Conservation (phyloP, 768 basidiomycete genomes). For the Tulasnella sp. region DNA sequence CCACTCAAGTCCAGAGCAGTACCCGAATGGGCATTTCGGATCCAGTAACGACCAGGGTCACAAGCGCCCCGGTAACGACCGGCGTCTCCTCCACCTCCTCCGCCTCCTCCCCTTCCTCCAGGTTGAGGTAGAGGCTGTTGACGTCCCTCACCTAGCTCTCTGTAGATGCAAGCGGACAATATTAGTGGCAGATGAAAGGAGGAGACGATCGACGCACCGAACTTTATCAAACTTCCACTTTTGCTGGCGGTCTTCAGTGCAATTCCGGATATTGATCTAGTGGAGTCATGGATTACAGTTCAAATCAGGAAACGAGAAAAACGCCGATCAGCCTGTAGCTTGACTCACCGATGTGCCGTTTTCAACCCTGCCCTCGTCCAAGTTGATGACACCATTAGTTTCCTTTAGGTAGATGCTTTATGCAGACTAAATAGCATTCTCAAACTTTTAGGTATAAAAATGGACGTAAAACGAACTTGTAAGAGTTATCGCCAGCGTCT, state of each 20-base stretch:
- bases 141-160: not conserved
- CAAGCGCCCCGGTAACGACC: not conserved
- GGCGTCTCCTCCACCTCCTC: not conserved
- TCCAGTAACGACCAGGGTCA: not conserved
- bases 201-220: not conserved
- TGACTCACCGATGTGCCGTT: not conserved
- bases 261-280: not conserved
- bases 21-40: conserved; percentile 3
- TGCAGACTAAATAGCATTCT: not conserved
- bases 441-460: not conserved
- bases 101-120: not conserved
- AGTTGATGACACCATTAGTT: not conserved
- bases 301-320: not conserved
- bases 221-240: conserved; percentile 1
- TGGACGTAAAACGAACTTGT: not conserved
- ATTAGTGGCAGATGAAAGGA: not conserved
- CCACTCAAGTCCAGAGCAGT: conserved; percentile 10
- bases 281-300: not conserved
- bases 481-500: not conserved
- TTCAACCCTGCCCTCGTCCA: not conserved
- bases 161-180: not conserved
- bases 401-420: not conserved
- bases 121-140: not conserved
- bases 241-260: not conserved
- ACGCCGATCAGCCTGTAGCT: not conserved